These are phyloP conservation scores for Penicillium coprophilum DNA, from an alignment of 495 filamentous ascomycete species.

Conservation along the genomic window DNA sequence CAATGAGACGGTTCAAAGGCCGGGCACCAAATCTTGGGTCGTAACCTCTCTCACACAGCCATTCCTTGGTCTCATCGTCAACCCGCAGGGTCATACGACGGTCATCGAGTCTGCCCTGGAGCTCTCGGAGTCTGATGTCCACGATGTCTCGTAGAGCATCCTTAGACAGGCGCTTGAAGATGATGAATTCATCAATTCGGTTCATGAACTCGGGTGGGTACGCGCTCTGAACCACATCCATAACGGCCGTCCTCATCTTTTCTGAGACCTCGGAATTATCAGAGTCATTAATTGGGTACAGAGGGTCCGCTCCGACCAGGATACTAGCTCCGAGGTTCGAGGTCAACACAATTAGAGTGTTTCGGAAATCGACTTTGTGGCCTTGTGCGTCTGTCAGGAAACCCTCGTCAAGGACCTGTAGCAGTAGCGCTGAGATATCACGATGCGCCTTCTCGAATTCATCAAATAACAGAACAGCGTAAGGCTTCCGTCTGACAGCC, in stretches of 20 bases:
- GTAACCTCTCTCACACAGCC: slow-evolving; percentile 86
- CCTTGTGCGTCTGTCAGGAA: slow-evolving; percentile 95
- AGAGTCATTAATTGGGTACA: slow-evolving; percentile 51
- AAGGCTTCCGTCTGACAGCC: slow-evolving; percentile 91
- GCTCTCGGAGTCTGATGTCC: slow-evolving; percentile 83
- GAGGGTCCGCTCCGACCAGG: slow-evolving; percentile 44
- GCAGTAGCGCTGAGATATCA: slow-evolving; percentile 89
- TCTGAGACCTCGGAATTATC: slow-evolving; percentile 63
- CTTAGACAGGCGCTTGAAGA: slow-evolving; percentile 81
- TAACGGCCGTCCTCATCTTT: slow-evolving; percentile 71
- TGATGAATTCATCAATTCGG: slow-evolving; percentile 92
- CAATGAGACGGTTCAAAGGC: slow-evolving; percentile 89
- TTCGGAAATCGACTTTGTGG: slow-evolving; percentile 93
- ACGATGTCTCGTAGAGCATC: slow-evolving; percentile 87
- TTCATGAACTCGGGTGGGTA: slow-evolving; percentile 97
- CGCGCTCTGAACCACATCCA: slow-evolving; percentile 76
- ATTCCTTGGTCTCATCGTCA: slow-evolving; percentile 67
- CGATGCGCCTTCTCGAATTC: slow-evolving; percentile 97
- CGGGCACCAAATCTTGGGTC: slow-evolving; percentile 89
- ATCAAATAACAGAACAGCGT: slow-evolving; percentile 92
- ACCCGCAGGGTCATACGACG: slow-evolving; percentile 77
- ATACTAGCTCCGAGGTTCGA: slow-evolving; percentile 75
- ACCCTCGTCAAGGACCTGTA: slow-evolving; percentile 95
- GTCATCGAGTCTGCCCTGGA: slow-evolving; percentile 81
- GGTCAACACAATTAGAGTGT: slow-evolving; percentile 93